Base-by-base conservation (phyloP, 1,139 yeast genomes). In the Candida freyschussii region DNA sequence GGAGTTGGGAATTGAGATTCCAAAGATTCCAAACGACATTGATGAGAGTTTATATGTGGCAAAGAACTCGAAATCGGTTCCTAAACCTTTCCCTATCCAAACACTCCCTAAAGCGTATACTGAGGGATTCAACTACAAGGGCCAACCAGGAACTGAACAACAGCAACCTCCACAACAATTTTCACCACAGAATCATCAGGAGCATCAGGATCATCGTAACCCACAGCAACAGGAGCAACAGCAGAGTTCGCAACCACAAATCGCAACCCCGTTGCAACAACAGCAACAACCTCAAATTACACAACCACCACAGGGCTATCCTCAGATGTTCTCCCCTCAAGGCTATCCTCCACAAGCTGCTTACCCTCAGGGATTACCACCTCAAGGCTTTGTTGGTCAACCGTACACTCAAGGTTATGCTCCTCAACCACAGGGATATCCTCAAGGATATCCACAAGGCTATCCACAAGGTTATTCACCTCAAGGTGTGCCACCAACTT, bases 1-100 rank as follows among this genome's bases (percentile, higher is more conserved):
- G 62, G 98, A 91, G 62, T 75, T 93, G 51, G 97, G 96, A 21
- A 91, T 97, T 17, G 98, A 93, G 59, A 91, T 91, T 60, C 86
- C 85, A 56, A 96, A 97, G 41, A 91, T 91, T 52, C 98, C 98
- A 27, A 79, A 87, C 13, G 75, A 75, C 32, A 91, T 91, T 53
- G 98, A 91, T 63, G 80, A 78, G 59, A 71, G 82, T 12, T 71
- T 91, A 47, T 91, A 91, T 55, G 98, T 89, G 41, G 93, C 93
- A 27, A 89, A 83, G 43, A 76, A 84, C 55, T 71, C 71, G 32
- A 76, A 74, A 16, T 69, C 79, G 20, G 86, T 87, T 41, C 96
- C 96, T 48, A 78, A 78, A 54, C 96, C 96, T 14, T 83, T 84
- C 69, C 86, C 85, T 50, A 73, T 83, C 45, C 84, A 60, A 35